Evolutionary conservation across 805 yeast species (phyloP).

Genomic region (Candida silvicultrix): DNA sequence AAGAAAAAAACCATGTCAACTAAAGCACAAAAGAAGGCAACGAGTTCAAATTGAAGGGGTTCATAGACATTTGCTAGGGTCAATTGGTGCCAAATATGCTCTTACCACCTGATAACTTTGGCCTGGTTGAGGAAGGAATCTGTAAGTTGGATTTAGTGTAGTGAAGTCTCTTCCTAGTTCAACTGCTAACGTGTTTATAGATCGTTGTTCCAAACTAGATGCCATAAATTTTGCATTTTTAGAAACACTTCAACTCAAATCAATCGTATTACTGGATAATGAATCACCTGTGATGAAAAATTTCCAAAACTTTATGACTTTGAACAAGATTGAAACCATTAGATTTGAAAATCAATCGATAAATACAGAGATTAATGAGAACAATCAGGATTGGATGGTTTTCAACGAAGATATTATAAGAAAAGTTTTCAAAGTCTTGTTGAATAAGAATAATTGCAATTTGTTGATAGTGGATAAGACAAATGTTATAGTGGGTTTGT

Average conservation of each 20-base stretch:
- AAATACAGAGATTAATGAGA: conserved; percentile 19
- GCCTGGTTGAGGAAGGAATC: conserved; percentile 82
- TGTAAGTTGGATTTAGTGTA: conserved; percentile 24
- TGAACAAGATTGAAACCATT: conserved; percentile 43
- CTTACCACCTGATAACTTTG: conserved; percentile 90
- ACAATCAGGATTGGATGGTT: conserved; percentile 54
- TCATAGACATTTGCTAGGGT: no score
- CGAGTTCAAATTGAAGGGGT: no score
- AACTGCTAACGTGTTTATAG: conserved; percentile 11
- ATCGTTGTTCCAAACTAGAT: conserved; percentile 75
- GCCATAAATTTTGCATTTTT: conserved; percentile 73
- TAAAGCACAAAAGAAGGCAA: no score
- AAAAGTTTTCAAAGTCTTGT: conserved; percentile 56
- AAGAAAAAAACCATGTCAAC: no score
- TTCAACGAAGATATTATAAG: conserved; percentile 59
- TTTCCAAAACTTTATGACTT: conserved; percentile 57
- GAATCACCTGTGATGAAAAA: conserved; percentile 71
- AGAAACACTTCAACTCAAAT: conserved; percentile 60
- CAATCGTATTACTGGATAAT: conserved; percentile 73
- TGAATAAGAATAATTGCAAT: conserved; percentile 60
- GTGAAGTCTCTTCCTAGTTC: neutral
- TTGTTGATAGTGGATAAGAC: conserved; percentile 73
- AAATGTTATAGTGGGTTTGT: conserved; percentile 70
- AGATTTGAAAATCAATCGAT: conserved; percentile 26
- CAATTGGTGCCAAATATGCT: conserved; percentile 54